Conservation (phyloP, 1,284 basidiomycete species). For the Schizophyllum commune region DNA sequence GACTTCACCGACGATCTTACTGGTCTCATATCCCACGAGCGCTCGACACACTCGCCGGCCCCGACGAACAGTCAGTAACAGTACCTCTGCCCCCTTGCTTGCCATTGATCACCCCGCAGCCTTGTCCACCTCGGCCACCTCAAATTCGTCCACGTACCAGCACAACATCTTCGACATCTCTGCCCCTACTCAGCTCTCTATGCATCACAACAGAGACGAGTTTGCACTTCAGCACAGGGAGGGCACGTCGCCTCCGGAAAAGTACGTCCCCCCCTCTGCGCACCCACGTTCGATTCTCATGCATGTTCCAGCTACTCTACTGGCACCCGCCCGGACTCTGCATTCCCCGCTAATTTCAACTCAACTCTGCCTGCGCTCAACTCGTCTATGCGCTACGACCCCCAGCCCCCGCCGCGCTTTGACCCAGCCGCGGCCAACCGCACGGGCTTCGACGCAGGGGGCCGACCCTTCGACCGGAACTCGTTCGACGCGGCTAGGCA, state of each 20-base stretch:
- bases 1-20: slow-evolving; percentile 63
- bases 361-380: slow-evolving; percentile 52
- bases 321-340: slow-evolving; percentile 8
- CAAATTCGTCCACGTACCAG: slow-evolving; percentile 29
- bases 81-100: slow-evolving; percentile 13
- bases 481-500: not conserved
- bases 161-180: slow-evolving; percentile 73
- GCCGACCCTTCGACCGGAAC: slow-evolving; percentile 12
- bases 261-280: slow-evolving; percentile 17
- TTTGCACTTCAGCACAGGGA: slow-evolving; percentile 8
- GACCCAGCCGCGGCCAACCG: not conserved
- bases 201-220: slow-evolving; percentile 11
- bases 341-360: slow-evolving; percentile 35
- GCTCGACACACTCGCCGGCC: slow-evolving; percentile 20
- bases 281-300: slow-evolving; percentile 7
- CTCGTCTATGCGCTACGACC: slow-evolving; percentile 52
- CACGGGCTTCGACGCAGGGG: not conserved
- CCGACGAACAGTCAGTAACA: slow-evolving; percentile 10
- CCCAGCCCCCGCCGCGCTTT: slow-evolving; percentile 23
- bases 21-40: slow-evolving; percentile 38
- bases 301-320: slow-evolving; percentile 1
- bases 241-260: slow-evolving; percentile 15
- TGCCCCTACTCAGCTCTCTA: slow-evolving; percentile 23
- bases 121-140: slow-evolving; percentile 21
- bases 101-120: slow-evolving; percentile 25